Evolutionary conservation across 192 early-diverging fungal genomes (phyloP).

Genomic region (Neocallimastix lanati): DNA sequence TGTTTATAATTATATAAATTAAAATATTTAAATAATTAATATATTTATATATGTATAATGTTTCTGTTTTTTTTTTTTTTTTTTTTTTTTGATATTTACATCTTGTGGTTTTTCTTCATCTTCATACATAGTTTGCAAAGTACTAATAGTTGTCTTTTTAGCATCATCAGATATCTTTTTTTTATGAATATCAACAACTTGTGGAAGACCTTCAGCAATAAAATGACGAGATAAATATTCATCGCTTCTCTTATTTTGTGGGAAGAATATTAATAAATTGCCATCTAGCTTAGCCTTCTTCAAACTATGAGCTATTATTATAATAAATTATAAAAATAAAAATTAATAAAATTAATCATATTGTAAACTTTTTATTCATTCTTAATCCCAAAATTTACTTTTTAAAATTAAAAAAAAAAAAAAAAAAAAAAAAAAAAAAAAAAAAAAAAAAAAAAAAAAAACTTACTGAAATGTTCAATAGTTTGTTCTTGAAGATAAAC

Average conservation of each 20-base stretch:
- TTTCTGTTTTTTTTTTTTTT: no score
- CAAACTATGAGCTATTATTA: constrained; percentile 33
- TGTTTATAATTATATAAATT: no score
- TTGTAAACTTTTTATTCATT: no score
- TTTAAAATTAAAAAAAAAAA: no score
- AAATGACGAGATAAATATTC: constrained; percentile 81
- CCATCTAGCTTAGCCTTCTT: constrained; percentile 49
- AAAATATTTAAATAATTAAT: no score
- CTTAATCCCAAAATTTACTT: no score
- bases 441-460: no score
- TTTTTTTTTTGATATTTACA: constrained; percentile 23
- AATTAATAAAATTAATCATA: no score
- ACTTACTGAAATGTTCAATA: constrained; percentile 43
- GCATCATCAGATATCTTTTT: constrained; percentile 44
- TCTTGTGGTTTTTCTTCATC: constrained; percentile 29
- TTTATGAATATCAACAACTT: constrained; percentile 61
- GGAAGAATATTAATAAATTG: constrained; percentile 75
- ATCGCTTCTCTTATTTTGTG: constrained; percentile 71
- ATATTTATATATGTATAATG: no score
- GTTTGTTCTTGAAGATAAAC: constrained; percentile 56
- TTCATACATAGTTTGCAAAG: constrained; percentile 41
- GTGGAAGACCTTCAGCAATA: constrained; percentile 79
- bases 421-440: no score
- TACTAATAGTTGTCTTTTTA: constrained; percentile 43
- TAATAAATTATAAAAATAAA: no score